phyloP scores from a whole-genome alignment of 345 rosid genomes.

The Eucalyptus curtisii region DNA sequence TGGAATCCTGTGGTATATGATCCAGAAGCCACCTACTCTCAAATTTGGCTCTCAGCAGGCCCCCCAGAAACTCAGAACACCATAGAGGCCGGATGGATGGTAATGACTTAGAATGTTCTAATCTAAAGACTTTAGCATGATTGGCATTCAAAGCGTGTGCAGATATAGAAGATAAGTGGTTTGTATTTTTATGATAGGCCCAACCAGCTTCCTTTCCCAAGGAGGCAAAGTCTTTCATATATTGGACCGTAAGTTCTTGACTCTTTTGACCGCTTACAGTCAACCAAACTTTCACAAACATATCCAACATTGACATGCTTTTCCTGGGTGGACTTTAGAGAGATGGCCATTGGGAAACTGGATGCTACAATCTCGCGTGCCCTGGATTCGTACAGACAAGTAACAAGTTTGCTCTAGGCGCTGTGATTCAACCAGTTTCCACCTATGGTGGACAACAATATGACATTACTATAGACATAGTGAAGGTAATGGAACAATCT shows the following conservation, averaged over 20 bases:
- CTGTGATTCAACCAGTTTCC: background rate
- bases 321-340: background rate
- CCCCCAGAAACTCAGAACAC: background rate
- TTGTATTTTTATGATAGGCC: background rate
- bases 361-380: slow-evolving; percentile 19
- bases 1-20: background rate
- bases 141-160: background rate
- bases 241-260: slow-evolving; percentile 17
- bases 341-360: slow-evolving; percentile 3
- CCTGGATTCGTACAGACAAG: slow-evolving; percentile 14
- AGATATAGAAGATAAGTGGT: no score
- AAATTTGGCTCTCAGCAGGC: background rate
- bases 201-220: background rate
- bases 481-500: background rate
- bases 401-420: background rate
- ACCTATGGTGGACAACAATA: background rate
- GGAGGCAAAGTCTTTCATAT: background rate
- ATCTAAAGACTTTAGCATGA: background rate
- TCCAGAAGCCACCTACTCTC: background rate
- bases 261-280: background rate
- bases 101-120: background rate
- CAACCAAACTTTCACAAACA: background rate
- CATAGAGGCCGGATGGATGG: background rate
- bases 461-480: background rate
- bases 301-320: background rate